Evolutionary conservation across 1,139 yeast species (phyloP), one percentile per base, ranked within the genome.

Genomic region (Hyphopichia wangnamkhiaoensis): DNA sequence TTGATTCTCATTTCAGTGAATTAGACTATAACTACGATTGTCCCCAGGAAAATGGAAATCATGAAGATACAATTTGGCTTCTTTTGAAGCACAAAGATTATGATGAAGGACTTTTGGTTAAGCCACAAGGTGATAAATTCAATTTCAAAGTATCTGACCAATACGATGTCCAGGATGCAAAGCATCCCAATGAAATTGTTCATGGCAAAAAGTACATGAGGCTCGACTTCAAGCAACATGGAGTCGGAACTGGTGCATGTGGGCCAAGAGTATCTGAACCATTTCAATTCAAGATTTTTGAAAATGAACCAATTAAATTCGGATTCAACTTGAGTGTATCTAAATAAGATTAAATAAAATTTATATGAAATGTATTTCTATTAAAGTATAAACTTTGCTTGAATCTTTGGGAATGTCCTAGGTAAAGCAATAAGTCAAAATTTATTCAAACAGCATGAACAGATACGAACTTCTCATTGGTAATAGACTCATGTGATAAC

Each of bases 21-120:
- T 43, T 64, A 27, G 56, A 51, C 42, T 49, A 47, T 31, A 33
- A 37, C 20, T 64, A 63, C 37, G 69, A 65, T 15, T 62, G 52
- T 21, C 70, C 70, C 2, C 70, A 64, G 44, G 70, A 63, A 30
- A 60, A 61, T 40, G 68, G 69, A 5, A 64, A 64, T 44, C 59
- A 62, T 30, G 50, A 52, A 29, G 65, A 58, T 33, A 61, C 64
- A 9, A 45, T 54, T 13, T 61, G 66, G 67, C 50, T 59, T 8
- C 28, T 28, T 32, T n/a, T 41, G 34, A 40, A 41, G 36, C 35
- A 18, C 33, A 29, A 27, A 21, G 40, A 23, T 12, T 18, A 36
- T 10, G 17, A 34, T 13, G 17, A 24, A 4, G 44, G 40, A 6
- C 35, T 34, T 9, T 40, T 40, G 12, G 31, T 43, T 8, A 15